phyloP scores from a whole-genome alignment of 164 flowering plant species.

The Aristolochia contorta region DNA sequence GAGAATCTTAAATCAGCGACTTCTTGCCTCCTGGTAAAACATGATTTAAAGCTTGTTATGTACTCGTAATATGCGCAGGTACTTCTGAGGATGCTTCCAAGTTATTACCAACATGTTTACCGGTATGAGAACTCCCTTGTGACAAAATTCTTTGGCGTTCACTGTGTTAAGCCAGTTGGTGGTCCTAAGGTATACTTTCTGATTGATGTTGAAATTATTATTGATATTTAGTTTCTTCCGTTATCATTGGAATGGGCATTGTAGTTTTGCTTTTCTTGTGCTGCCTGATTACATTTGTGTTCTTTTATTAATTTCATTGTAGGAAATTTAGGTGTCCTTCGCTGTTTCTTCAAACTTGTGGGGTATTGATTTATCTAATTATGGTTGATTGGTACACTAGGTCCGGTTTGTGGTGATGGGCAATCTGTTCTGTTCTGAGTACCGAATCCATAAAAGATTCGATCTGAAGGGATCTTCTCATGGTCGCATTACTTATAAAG shows the following conservation, averaged over 20 bases:
- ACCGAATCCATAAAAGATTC: constrained; percentile 50
- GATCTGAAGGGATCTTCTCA: constrained; percentile 38
- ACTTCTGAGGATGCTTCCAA: constrained; percentile 38
- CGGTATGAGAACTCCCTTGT: constrained; percentile 28
- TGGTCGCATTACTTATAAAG: constrained; percentile 37
- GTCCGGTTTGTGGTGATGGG: constrained; percentile 68
- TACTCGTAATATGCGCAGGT: constrained; percentile 15
- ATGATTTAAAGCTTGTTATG: background rate
- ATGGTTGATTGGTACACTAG: constrained; percentile 17
- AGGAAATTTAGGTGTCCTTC: too few species aligned
- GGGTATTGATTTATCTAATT: too few species aligned
- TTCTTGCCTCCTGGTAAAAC: background rate
- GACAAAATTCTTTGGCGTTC: constrained; percentile 44
- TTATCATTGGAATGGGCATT: too few species aligned
- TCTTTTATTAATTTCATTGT: too few species aligned
- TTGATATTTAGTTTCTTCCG: too few species aligned
- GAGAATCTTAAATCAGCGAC: background rate
- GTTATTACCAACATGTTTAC: constrained; percentile 32
- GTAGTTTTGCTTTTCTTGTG: too few species aligned
- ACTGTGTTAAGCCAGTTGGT: constrained; percentile 37
- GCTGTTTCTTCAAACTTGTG: too few species aligned
- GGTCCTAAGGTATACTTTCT: constrained; percentile 32
- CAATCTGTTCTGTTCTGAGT: constrained; percentile 56
- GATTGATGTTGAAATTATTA: constrained; percentile 33
- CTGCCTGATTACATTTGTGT: too few species aligned